These are phyloP conservation scores for Metarhizium robertsii DNA, from an alignment of 2,329 filamentous ascomycete species.

Conservation along the genomic window DNA sequence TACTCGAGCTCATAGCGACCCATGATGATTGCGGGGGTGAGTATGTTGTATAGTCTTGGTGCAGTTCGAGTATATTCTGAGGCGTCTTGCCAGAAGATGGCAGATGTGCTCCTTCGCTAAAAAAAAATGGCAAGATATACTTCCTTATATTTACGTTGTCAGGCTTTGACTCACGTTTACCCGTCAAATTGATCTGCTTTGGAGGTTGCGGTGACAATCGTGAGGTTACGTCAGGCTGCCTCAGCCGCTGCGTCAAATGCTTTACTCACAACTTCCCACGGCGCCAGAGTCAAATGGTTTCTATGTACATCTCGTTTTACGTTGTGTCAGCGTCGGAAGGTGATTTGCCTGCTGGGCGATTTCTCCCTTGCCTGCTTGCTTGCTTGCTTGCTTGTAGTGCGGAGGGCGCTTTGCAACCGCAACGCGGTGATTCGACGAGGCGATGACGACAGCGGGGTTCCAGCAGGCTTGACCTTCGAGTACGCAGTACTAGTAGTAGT, in stretches of 20 bases:
- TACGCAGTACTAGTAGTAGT: too few relatives aligned
- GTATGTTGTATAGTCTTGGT: not conserved
- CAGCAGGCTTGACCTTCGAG: too few relatives aligned
- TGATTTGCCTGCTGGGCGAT: not conserved
- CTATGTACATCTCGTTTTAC: not conserved
- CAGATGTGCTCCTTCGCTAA: not conserved
- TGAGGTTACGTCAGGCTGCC: not conserved
- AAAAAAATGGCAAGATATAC: not conserved
- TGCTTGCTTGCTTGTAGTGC: not conserved
- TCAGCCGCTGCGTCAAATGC: not conserved
- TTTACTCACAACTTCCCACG: not conserved
- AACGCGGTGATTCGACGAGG: not conserved
- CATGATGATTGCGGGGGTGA: slow-evolving; percentile 14
- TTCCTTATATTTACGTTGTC: not conserved
- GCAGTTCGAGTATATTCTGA: not conserved
- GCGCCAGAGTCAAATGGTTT: too few relatives aligned
- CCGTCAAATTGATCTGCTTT: not conserved
- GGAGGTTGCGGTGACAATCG: not conserved
- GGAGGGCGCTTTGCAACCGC: not conserved
- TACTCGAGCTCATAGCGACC: slow-evolving; percentile 42
- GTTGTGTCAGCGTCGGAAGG: not conserved
- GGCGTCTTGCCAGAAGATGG: not conserved
- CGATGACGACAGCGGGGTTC: not conserved
- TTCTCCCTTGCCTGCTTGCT: too few relatives aligned
- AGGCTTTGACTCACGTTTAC: not conserved